Conservation (phyloP, 163 green algal genomes). For the Chloromonas sp. region DNA sequence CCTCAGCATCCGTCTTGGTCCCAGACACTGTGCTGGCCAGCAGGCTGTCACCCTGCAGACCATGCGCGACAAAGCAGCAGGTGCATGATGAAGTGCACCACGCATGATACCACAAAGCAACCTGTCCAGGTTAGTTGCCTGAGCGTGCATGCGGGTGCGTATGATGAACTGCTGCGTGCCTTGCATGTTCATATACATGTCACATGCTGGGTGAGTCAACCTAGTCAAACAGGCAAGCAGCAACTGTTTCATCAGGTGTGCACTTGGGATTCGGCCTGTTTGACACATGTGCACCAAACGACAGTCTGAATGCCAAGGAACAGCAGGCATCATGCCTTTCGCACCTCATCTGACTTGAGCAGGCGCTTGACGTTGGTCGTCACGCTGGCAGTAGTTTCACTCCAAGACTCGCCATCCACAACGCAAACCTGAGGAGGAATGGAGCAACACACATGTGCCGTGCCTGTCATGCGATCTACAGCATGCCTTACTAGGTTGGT, state of each 20-base stretch:
- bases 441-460: too few species aligned
- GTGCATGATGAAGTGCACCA: too few species aligned
- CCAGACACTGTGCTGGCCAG: slow-evolving; percentile 9
- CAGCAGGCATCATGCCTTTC: neutral
- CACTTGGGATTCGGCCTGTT: too few species aligned
- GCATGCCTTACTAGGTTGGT: too few species aligned
- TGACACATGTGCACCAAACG: too few species aligned
- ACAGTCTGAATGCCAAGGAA: neutral
- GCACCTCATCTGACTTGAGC: slow-evolving; percentile 39
- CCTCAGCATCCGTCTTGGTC: slow-evolving; percentile 15
- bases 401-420: slow-evolving; percentile 59
- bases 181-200: too few species aligned
- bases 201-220: too few species aligned
- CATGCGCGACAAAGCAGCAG: too few species aligned
- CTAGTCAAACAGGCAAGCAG: too few species aligned
- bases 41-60: neutral
- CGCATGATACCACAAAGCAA: neutral
- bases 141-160: neutral
- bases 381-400: slow-evolving; percentile 9
- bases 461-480: too few species aligned
- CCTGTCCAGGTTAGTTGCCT: neutral
- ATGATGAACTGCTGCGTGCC: neutral
- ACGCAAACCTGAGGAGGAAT: slow-evolving; percentile 40
- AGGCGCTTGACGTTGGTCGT: slow-evolving; percentile 30
- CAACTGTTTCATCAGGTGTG: too few species aligned